Conservation (phyloP, 2,329 filamentous ascomycete genomes). For the Plectosphaerella cucumerina region DNA sequence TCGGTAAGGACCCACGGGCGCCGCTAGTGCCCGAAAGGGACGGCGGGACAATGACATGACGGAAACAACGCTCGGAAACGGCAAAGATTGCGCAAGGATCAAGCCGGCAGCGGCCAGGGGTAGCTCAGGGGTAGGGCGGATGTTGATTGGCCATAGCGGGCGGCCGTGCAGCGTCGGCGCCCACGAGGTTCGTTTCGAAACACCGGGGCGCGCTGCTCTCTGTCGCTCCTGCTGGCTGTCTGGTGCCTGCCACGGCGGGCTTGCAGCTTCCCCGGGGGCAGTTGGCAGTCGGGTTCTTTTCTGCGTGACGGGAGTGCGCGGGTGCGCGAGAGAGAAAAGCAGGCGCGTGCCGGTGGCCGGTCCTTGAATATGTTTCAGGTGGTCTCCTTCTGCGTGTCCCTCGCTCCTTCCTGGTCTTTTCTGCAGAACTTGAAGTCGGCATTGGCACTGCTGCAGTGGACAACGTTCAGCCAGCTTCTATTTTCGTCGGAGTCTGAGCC, state of each 20-base stretch:
- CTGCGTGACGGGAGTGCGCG: no score
- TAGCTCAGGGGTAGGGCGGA: background rate
- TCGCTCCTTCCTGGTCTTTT: background rate
- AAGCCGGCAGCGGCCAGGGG: background rate
- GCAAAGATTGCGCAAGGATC: slow-evolving; percentile 3
- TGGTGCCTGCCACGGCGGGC: no score
- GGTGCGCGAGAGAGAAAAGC: no score
- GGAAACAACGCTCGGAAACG: slow-evolving; percentile 1
- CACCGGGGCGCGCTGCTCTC: background rate
- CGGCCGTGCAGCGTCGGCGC: background rate
- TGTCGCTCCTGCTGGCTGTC: background rate
- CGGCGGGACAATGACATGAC: background rate
- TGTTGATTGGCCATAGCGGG: background rate
- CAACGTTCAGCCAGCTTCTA: no score
- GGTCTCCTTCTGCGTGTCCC: background rate
- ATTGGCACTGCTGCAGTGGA: no score
- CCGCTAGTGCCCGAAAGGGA: background rate
- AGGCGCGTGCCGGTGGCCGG: slow-evolving; percentile 9
- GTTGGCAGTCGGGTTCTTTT: no score
- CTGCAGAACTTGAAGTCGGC: background rate
- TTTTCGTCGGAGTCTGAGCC: no score
- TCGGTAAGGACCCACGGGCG: no score
- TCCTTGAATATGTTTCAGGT: slow-evolving; percentile 16
- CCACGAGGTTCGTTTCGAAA: slow-evolving; percentile 2
- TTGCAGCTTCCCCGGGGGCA: no score